A percentile compares a stretch with the other conserved stretches of the same genome.
phyloP scores from a whole-genome alignment of 257 asterid species.

The Coffea canephora region DNA sequence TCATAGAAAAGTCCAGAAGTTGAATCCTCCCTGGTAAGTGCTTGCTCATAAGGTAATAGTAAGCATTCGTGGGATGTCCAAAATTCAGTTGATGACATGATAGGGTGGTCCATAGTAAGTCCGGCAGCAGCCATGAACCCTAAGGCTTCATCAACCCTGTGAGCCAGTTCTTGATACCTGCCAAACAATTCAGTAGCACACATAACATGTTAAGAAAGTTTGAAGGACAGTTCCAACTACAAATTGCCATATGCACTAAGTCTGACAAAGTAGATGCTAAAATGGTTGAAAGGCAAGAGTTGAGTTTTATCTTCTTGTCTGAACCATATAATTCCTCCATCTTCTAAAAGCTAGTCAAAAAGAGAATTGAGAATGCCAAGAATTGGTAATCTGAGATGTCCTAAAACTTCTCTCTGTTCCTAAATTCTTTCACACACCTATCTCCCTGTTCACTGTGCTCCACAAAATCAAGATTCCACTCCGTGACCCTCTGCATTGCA shows the following conservation, averaged over 20 bases:
- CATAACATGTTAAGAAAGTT: background rate
- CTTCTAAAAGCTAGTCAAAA: background rate
- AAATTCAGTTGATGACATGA: slow-evolving; percentile 74
- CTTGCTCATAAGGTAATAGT: slow-evolving; percentile 75
- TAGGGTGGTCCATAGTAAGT: slow-evolving; percentile 73
- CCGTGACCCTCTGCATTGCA: slow-evolving; percentile 84
- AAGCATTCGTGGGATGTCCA: slow-evolving; percentile 90
- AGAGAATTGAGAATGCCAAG: background rate
- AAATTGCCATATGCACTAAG: background rate
- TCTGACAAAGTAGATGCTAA: background rate
- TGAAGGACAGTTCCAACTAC: background rate
- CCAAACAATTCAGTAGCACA: slow-evolving; percentile 19
- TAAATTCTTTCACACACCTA: slow-evolving; percentile 38
- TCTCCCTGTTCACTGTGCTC: slow-evolving; percentile 89
- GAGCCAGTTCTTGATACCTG: slow-evolving; percentile 83
- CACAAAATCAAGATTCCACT: slow-evolving; percentile 84
- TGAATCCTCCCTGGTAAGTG: slow-evolving; percentile 73
- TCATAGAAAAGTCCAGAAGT: slow-evolving; percentile 77
- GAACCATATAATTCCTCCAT: background rate
- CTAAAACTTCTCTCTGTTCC: background rate
- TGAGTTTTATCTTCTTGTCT: background rate
- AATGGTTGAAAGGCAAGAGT: slow-evolving; percentile 1
- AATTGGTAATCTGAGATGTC: background rate
- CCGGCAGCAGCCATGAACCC: slow-evolving; percentile 93
- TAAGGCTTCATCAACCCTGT: slow-evolving; percentile 82